These are phyloP conservation scores for Zygosaccharomyces sapae DNA, from an alignment of 1,139 yeast species.

Conservation along the genomic window DNA sequence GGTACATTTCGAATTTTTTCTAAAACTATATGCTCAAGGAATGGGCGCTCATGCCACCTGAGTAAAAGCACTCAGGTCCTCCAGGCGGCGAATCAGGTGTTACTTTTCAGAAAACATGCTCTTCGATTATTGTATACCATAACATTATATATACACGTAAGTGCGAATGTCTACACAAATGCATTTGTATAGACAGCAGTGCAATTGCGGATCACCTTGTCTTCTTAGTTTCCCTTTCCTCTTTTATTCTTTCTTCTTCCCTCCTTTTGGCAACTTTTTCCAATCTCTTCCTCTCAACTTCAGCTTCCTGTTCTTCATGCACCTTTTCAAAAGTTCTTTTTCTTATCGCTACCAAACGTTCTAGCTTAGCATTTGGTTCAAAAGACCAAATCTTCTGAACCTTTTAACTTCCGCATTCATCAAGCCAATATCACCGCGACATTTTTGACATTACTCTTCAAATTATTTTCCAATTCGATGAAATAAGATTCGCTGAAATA, in stretches of 20 bases:
- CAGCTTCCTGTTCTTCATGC: slow-evolving; percentile 10
- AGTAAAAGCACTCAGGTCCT: too few species aligned
- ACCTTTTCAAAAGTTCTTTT: slow-evolving; percentile 20
- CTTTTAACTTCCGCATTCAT: slow-evolving; percentile 38
- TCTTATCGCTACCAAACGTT: slow-evolving; percentile 36
- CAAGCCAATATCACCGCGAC: slow-evolving; percentile 33
- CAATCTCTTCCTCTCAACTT: slow-evolving; percentile 10
- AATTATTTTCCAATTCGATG: slow-evolving; percentile 46
- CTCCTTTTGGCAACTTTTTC: slow-evolving; percentile 13
- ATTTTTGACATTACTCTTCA: slow-evolving; percentile 35
- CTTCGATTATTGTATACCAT: too few species aligned
- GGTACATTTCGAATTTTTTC: too few species aligned
- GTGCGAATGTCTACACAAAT: too few species aligned
- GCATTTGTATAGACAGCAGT: not conserved
- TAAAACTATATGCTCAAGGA: too few species aligned
- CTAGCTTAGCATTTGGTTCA: slow-evolving; percentile 46
- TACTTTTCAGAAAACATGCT: too few species aligned
- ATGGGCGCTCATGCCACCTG: too few species aligned
- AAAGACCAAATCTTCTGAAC: slow-evolving; percentile 60
- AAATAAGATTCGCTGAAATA: slow-evolving; percentile 52
- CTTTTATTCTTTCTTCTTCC: slow-evolving; percentile 11
- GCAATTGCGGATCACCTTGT: slow-evolving; percentile 6
- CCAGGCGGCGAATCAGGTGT: too few species aligned
- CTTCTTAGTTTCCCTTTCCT: slow-evolving; percentile 15
- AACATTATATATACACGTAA: too few species aligned